Base-by-base conservation (phyloP, 169 alveolate species). In the Condylostoma magnum region DNA sequence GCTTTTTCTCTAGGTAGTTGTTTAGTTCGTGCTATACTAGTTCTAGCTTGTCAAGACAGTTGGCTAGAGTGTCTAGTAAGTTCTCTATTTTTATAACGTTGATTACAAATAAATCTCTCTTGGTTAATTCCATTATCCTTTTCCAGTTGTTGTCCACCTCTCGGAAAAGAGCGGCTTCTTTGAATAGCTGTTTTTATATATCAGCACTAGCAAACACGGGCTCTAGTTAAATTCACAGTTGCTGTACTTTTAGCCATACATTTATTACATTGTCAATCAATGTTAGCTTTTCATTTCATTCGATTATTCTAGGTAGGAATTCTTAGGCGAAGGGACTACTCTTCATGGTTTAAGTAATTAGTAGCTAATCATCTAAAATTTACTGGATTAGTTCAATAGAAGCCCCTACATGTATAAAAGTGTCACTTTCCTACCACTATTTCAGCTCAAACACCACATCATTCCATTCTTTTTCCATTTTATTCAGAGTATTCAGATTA, bases 1-100 rank as follows among this genome's bases (percentile, higher is more conserved):
- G 85, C 78, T 96, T 96, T 33, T 92, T 91, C 56, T 95, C 98
- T 48, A 96, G 90, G 78, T 94, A 96, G 72, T 95, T 97, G 83
- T 92, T 95, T 53, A 96, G 79, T 18, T 90, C 87, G 85, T 91
- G 89, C 76, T 91, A 86, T 43, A 96, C 93, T 53, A 79, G 79
- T 65, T 93, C 97, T 33, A 95, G 86, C 56, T 89, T 93, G 71
- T 75, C 85, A 79, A 90, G 92, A 41, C 92, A 91, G 37, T 92
- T 90, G n/a, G 77, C 82, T 55, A 93, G 84, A 78, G 85, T 70
- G 58, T 82, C 75, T 53, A 82, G 77, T 43, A 91, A 44, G 76
- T 79, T 57, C 80, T 90, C 96, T 72, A 88, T 85, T 52, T 91
- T 93, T 46, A 75, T 77, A 43, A 95, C 66, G 63, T 85, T 86